Evolutionary conservation across 331 rosid species (phyloP), one percentile per base, ranked within the genome.

Genomic region (Acacia concinna): DNA sequence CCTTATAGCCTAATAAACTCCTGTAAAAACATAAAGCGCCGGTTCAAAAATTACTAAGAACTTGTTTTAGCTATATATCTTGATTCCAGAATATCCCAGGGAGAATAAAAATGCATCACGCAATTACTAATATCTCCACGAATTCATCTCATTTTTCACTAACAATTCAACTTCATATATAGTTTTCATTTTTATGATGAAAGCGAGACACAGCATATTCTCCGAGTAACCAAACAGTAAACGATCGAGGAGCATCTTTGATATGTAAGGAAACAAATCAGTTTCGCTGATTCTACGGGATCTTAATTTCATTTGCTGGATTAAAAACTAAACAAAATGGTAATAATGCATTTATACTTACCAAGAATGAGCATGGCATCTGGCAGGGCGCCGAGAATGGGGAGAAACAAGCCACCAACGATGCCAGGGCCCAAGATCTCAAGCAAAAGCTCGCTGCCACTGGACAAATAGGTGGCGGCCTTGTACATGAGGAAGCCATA

Each of bases 401-500:
- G 98, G 27, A 94, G 97, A 20, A 92, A 94, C 75, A 94, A 54
- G 1, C 98, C 98, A 20, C 98, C 98, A 77, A 95, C 85, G 52
- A 95, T 87, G 12, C 98, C 97, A 13, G 98, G 97, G 18, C 98
- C 97, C 71, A 95, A 88, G 83, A 95, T 95, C 90, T 92, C 97
- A 28, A 95, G 93, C 87, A 95, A 77, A 0, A 95, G 87, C 84
- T 95, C 97, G 13, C 97, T 92, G 4, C 98, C 98, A 18, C 31
- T 8, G 7, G 98, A 89, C 78, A 95, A 86, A 51, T 78, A 90
- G 3, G 85, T 92, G 8, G 98, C 97, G 4, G 97, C 90, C 31
- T 68, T 43, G 83, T 23, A 95, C 97, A 92, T 92, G 23, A 95
- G 75, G 20, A 74, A 91, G 1, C 98, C 95, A 44, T 95, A 95